phyloP scores from a whole-genome alignment of 2,329 filamentous ascomycete species.

The Diaporthe caulivora region DNA sequence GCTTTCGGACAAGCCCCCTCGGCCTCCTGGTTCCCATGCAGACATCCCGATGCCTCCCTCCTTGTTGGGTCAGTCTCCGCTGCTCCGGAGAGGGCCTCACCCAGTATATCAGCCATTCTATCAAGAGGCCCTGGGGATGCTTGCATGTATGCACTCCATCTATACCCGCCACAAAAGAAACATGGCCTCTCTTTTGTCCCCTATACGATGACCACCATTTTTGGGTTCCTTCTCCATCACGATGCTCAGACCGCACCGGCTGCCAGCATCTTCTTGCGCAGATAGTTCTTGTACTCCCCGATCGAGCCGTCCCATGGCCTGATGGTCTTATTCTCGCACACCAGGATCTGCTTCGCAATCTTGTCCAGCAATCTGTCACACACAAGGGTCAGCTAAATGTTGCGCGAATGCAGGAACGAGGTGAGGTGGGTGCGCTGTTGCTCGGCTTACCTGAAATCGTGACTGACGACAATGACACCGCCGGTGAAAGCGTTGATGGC shows the following conservation, averaged over 20 bases:
- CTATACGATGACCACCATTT: neutral
- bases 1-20: conserved; percentile 7
- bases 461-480: conserved; percentile 96
- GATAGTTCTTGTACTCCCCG: conserved; percentile 96
- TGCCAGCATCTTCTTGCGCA: conserved; percentile 98
- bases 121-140: conserved; percentile 12
- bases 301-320: conserved; percentile 90
- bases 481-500: conserved; percentile 97
- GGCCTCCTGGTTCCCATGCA: conserved; percentile 1
- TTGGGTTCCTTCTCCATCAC: conserved; percentile 33
- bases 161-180: conserved; percentile 15
- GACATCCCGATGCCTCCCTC: conserved; percentile 20
- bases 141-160: conserved; percentile 20
- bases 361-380: conserved; percentile 88
- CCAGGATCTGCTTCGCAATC: conserved; percentile 99
- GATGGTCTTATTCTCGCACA: conserved; percentile 98
- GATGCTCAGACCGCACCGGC: conserved; percentile 83
- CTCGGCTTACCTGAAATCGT: conserved; percentile 91
- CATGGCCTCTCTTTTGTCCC: conserved; percentile 7
- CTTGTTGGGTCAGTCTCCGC: conserved; percentile 2
- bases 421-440: neutral
- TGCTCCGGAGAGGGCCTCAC: neutral
- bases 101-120: conserved; percentile 26
- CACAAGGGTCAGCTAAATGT: conserved; percentile 40
- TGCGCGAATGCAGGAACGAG: conserved; percentile 23